Conservation (phyloP, 805 yeast species). For the Ogataea sp. region DNA sequence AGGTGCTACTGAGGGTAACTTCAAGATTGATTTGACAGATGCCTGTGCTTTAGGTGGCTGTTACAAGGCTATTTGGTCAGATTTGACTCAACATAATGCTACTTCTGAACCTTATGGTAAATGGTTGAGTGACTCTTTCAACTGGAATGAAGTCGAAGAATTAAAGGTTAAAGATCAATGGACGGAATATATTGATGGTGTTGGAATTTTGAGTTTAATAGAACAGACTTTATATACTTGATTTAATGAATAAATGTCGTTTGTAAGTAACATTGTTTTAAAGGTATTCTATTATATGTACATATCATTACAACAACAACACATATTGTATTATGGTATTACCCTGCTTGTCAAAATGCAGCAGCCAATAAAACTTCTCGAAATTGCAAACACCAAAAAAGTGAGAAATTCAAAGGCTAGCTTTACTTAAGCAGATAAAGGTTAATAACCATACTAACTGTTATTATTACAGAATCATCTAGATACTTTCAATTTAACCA, state of each 20-base stretch:
- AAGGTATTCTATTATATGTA: too few species aligned
- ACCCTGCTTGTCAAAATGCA: not conserved
- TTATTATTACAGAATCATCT: too few species aligned
- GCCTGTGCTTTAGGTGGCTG: slow-evolving; percentile 95
- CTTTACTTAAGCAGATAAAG: not conserved
- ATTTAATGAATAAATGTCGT: too few species aligned
- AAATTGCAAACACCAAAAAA: not conserved
- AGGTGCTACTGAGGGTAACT: slow-evolving; percentile 60
- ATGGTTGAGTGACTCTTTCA: slow-evolving; percentile 38
- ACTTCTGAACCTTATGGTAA: slow-evolving; percentile 28
- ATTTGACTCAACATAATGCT: slow-evolving; percentile 17
- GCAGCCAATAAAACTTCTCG: not conserved
- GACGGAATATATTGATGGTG: slow-evolving; percentile 44
- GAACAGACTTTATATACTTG: slow-evolving; percentile 20
- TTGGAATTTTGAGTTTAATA: slow-evolving; percentile 41
- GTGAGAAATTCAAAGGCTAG: too few species aligned
- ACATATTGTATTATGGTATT: not conserved
- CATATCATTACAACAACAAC: not conserved
- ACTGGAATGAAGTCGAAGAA: slow-evolving; percentile 40
- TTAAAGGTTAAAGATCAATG: slow-evolving; percentile 34
- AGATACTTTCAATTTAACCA: not conserved
- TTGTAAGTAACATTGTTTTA: too few species aligned
- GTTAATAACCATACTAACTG: too few species aligned
- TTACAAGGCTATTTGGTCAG: slow-evolving; percentile 74
- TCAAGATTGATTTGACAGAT: slow-evolving; percentile 67